A percentile compares a stretch with the other conserved stretches of the same genome.
Evolutionary conservation across 2,329 filamentous ascomycete genomes (phyloP).

Genomic region (Hypocreales sp.): DNA sequence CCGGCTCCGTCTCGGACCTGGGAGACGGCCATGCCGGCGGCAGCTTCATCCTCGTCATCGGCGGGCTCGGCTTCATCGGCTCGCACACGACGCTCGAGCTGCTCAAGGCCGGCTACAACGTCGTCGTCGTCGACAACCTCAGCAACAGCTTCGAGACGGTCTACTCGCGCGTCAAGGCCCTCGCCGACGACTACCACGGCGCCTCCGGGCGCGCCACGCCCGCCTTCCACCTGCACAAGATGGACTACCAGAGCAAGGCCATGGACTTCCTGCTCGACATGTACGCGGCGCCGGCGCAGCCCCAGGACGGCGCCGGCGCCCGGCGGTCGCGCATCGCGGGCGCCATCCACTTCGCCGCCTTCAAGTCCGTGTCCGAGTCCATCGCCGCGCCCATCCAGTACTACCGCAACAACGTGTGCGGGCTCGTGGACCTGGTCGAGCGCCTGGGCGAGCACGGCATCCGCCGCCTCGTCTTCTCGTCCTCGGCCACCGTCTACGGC

Average conservation of each 20-base stretch:
- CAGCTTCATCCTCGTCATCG: constrained; percentile 30
- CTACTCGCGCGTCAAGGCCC: constrained; percentile 2
- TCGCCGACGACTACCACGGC: constrained; percentile 13
- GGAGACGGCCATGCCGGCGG: background rate
- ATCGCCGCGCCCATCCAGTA: constrained; percentile 45
- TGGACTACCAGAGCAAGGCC: constrained; percentile 20
- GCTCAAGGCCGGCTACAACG: constrained; percentile 35
- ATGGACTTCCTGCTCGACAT: constrained; percentile 21
- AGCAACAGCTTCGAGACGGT: constrained; percentile 25
- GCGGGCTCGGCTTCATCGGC: constrained; percentile 39
- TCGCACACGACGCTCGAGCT: constrained; percentile 39
- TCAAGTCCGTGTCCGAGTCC: constrained; percentile 50
- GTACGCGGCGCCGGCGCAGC: constrained; percentile 9
- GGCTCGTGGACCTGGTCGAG: constrained; percentile 42
- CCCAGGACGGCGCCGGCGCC: constrained; percentile 1
- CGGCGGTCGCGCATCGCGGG: constrained; percentile 33
- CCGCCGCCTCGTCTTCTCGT: constrained; percentile 53
- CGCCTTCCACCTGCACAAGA: constrained; percentile 19
- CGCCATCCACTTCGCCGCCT: constrained; percentile 56
- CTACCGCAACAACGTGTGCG: constrained; percentile 53
- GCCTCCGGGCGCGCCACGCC: constrained; percentile 8
- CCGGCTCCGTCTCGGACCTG: background rate
- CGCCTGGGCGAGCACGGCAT: constrained; percentile 43
- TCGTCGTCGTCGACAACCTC: constrained; percentile 29
- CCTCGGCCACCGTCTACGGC: constrained; percentile 53